phyloP scores from a whole-genome alignment of 2,329 filamentous ascomycete species.

The Ophiostoma perfectum region DNA sequence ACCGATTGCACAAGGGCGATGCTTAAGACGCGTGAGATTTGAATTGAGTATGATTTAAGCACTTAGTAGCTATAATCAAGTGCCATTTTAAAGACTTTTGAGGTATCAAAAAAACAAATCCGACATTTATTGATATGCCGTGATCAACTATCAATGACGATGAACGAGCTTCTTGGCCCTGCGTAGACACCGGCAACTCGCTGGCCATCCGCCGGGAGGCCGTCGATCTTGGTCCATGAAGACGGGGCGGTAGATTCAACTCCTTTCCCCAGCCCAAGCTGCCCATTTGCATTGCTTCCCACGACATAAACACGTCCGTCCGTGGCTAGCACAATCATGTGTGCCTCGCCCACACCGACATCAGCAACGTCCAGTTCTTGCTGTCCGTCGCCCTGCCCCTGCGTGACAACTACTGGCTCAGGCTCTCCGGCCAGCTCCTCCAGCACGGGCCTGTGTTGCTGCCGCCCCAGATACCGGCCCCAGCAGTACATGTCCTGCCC shows the following conservation, averaged over 20 bases:
- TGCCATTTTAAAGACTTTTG: background rate
- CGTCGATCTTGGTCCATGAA: conserved; percentile 36
- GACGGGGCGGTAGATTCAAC: conserved; percentile 18
- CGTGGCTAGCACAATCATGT: conserved; percentile 51
- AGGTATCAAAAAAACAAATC: no score
- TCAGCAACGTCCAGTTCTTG: conserved; percentile 46
- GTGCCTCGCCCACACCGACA: conserved; percentile 52
- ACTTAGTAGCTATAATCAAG: background rate
- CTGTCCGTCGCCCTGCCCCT: conserved; percentile 45
- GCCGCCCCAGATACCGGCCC: conserved; percentile 43
- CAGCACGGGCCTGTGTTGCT: conserved; percentile 26
- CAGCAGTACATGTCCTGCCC: conserved; percentile 57
- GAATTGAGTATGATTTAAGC: no score
- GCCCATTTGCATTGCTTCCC: conserved; percentile 54
- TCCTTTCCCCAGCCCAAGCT: conserved; percentile 46
- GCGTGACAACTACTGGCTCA: conserved; percentile 43
- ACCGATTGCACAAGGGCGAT: no score
- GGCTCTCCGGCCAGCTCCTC: conserved; percentile 32
- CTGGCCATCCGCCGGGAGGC: conserved; percentile 31
- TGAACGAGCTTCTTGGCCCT: conserved; percentile 47
- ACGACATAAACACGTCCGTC: conserved; percentile 48
- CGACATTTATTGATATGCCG: background rate
- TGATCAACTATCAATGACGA: conserved; percentile 32
- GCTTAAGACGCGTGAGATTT: no score
- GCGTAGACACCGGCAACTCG: conserved; percentile 42